phyloP scores from a whole-genome alignment of 345 rosid genomes.

The Populus euphratica region DNA sequence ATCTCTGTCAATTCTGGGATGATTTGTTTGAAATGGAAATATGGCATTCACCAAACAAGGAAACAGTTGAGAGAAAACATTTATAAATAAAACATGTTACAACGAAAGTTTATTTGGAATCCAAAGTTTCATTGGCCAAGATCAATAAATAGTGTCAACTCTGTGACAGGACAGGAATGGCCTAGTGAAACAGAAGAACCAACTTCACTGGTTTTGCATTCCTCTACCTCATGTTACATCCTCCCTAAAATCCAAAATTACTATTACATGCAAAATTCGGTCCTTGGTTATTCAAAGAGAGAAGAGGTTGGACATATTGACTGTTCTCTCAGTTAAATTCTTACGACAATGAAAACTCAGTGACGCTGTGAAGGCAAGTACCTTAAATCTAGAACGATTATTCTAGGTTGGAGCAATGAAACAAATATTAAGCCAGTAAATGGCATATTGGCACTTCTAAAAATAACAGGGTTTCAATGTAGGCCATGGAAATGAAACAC shows the following conservation, averaged over 20 bases:
- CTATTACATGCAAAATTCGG: no score
- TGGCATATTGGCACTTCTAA: neutral
- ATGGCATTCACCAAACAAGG: neutral
- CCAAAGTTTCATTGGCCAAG: neutral
- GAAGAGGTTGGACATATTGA: no score
- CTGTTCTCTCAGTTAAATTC: neutral
- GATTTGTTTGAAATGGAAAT: neutral
- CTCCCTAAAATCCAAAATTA: neutral
- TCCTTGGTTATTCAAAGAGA: no score
- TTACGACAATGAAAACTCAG: neutral
- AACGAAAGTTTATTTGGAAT: neutral
- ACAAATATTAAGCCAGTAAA: neutral
- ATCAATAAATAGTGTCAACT: neutral
- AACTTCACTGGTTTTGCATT: neutral
- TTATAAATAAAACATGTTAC: neutral
- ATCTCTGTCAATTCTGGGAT: conserved; percentile 13
- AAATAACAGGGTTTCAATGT: no score
- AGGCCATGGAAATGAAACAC: neutral
- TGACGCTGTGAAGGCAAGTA: neutral
- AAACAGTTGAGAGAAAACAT: neutral
- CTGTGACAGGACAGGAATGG: neutral
- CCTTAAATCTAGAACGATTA: neutral
- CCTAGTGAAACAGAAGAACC: neutral
- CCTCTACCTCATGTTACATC: neutral
- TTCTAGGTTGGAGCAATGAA: neutral